Conservation (phyloP, 2,329 filamentous ascomycete species). For the Gaeumannomyces tritici region DNA sequence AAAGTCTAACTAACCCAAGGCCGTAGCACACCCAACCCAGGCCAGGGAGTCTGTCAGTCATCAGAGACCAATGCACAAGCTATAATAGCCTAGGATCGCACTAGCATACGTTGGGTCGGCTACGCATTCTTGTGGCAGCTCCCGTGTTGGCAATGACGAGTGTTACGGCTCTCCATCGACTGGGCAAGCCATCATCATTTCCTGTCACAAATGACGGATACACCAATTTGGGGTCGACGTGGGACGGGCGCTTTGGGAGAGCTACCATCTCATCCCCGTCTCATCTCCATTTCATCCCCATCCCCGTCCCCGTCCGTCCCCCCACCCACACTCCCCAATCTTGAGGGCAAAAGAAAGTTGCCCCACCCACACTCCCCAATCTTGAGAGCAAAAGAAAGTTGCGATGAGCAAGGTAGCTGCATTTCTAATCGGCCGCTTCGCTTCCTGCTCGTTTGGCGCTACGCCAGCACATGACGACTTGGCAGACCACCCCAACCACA, state of each 20-base stretch:
- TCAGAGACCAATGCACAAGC: background rate
- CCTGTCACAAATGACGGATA: background rate
- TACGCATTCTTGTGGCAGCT: background rate
- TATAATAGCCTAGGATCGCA: background rate
- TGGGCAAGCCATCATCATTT: background rate
- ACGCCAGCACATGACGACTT: background rate
- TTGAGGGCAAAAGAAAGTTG: background rate
- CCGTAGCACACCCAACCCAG: background rate
- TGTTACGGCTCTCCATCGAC: background rate
- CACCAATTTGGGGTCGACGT: background rate
- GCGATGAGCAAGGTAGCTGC: background rate
- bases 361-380: no score
- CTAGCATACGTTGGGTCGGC: background rate
- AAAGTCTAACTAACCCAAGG: background rate
- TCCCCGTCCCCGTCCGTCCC: no score
- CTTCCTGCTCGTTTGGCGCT: background rate
- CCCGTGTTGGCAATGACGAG: background rate
- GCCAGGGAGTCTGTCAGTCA: background rate
- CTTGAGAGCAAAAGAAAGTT: background rate
- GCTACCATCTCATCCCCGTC: background rate
- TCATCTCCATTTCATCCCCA: no score
- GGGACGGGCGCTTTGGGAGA: background rate
- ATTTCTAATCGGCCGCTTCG: background rate
- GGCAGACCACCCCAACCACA: background rate
- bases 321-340: background rate